Evolutionary conservation across 2,329 filamentous ascomycete genomes (phyloP).

Genomic region (Scolecobasidium constrictum): DNA sequence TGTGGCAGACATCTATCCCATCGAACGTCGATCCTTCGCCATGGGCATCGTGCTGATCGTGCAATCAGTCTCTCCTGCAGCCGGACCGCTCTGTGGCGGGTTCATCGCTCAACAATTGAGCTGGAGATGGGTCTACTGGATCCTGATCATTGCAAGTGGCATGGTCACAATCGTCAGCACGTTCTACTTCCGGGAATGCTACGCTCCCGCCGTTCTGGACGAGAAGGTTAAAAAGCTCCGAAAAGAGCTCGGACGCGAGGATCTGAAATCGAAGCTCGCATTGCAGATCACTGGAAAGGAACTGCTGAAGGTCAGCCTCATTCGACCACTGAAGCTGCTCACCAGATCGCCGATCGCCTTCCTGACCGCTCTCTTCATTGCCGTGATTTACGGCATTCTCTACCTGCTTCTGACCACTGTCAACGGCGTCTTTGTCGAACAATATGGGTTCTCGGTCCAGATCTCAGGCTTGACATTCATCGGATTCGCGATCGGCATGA

Average conservation of each 20-base stretch:
- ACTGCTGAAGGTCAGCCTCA: conserved; percentile 10
- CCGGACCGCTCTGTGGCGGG: conserved; percentile 15
- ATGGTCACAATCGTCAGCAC: conserved; percentile 13
- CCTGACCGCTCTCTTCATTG: conserved; percentile 14
- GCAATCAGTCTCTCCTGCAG: conserved; percentile 5
- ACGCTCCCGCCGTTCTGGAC: conserved; percentile 13
- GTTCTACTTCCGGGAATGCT: conserved; percentile 14
- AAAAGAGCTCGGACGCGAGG: conserved; percentile 13
- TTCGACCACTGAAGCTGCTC: conserved; percentile 15
- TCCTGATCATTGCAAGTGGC: conserved; percentile 14
- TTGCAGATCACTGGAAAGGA: not conserved
- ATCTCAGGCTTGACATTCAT: conserved; percentile 14
- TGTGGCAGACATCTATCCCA: conserved; percentile 11
- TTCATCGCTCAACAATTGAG: conserved; percentile 14
- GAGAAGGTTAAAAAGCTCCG: conserved; percentile 12
- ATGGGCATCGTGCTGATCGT: conserved; percentile 15
- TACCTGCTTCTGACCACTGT: conserved; percentile 17
- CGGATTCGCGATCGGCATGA: conserved; percentile 15
- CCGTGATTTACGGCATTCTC: conserved; percentile 16
- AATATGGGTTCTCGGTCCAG: conserved; percentile 12
- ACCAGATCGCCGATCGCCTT: conserved; percentile 14
- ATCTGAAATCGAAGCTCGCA: conserved; percentile 12
- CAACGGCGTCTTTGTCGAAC: conserved; percentile 14
- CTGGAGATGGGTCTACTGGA: conserved; percentile 16
- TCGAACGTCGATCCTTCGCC: conserved; percentile 8